These are phyloP conservation scores for Suillus clintonianus DNA, from an alignment of 768 basidiomycete genomes.

Conservation along the genomic window DNA sequence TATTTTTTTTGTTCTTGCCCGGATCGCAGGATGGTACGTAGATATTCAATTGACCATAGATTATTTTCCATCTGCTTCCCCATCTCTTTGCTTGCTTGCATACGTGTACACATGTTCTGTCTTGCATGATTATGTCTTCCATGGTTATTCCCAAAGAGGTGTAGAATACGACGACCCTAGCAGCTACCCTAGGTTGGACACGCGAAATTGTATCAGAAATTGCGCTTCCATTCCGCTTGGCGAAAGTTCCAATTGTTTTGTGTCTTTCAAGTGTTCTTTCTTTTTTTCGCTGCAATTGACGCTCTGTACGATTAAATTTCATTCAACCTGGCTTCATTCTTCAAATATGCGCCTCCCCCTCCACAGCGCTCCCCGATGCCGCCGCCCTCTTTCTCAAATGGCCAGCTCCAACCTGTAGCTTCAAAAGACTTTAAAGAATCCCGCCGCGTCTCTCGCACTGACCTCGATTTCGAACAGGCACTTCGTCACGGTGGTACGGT, in stretches of 20 bases:
- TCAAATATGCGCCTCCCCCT: conserved; percentile 50
- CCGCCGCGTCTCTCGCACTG: conserved; percentile 68
- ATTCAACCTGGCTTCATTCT: conserved; percentile 66
- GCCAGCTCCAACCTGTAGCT: conserved; percentile 55
- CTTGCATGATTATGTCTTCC: conserved; percentile 25
- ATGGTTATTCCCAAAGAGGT: conserved; percentile 24
- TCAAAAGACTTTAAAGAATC: conserved; percentile 48
- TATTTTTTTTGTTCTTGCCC: conserved; percentile 32
- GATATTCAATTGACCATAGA: conserved; percentile 27
- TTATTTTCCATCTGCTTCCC: conserved; percentile 29
- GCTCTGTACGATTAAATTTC: background rate
- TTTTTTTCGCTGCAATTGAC: background rate
- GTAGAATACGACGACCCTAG: conserved; percentile 26
- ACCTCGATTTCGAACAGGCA: conserved; percentile 82
- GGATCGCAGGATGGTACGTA: conserved; percentile 37
- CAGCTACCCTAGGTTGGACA: conserved; percentile 3
- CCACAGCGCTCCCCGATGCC: conserved; percentile 44
- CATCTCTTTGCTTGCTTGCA: conserved; percentile 12
- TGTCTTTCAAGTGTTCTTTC: background rate
- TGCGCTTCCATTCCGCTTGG: background rate
- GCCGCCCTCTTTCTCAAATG: conserved; percentile 48
- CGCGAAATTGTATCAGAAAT: conserved; percentile 5
- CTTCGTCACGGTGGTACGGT: conserved; percentile 69
- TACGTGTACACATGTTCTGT: conserved; percentile 20
- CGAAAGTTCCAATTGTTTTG: background rate